These are phyloP conservation scores for Verticillium zaregamsianum DNA, from an alignment of 2,329 filamentous ascomycete genomes.

Conservation along the genomic window DNA sequence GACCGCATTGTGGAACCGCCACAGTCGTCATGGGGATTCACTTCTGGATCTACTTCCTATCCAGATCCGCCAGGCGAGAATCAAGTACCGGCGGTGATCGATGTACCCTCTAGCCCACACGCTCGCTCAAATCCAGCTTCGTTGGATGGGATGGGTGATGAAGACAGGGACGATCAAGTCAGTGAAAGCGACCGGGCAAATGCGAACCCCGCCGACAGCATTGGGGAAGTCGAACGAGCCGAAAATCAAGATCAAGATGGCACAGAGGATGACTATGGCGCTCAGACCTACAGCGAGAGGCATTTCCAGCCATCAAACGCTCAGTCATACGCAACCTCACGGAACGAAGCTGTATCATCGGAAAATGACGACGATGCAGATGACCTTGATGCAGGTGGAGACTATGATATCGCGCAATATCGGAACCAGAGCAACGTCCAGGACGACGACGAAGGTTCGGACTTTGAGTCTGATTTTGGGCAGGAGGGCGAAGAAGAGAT, in stretches of 20 bases:
- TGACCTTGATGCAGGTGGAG: constrained; percentile 8
- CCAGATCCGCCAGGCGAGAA: background rate
- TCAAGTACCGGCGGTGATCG: background rate
- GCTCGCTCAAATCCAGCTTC: background rate
- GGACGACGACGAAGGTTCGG: constrained; percentile 12
- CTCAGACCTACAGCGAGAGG: constrained; percentile 6
- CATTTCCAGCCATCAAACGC: background rate
- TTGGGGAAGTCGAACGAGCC: constrained; percentile 4
- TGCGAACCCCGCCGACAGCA: background rate
- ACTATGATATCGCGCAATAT: constrained; percentile 14
- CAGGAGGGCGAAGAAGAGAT: constrained; percentile 8
- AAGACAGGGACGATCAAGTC: background rate
- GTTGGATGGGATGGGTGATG: background rate
- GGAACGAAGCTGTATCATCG: background rate
- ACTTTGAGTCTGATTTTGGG: constrained; percentile 13
- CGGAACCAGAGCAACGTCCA: constrained; percentile 14
- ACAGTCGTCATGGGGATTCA: constrained; percentile 8
- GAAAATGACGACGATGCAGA: constrained; percentile 7
- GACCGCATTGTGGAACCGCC: constrained; percentile 9
- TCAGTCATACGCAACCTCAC: background rate
- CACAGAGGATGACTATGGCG: background rate
- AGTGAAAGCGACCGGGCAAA: background rate
- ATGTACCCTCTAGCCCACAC: background rate
- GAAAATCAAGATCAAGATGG: constrained; percentile 7
- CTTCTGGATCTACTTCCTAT: background rate